phyloP scores from a whole-genome alignment of 2,329 filamentous ascomycete genomes.

The Fusarium lyarnte region DNA sequence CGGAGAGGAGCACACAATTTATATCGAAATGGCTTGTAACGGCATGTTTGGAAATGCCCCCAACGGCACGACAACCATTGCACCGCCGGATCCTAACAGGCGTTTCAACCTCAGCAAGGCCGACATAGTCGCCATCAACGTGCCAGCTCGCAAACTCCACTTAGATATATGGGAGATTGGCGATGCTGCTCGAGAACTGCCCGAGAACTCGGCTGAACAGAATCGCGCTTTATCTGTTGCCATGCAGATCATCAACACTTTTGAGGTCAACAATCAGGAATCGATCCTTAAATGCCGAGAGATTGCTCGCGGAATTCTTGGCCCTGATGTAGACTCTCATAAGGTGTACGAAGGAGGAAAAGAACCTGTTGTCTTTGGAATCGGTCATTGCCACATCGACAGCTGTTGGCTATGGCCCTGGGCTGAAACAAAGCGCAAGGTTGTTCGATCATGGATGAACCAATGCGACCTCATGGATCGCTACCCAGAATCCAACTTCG shows the following conservation, averaged over 20 bases:
- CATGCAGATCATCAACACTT: conserved; percentile 90
- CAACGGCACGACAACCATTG: conserved; percentile 80
- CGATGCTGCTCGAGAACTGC: conserved; percentile 92
- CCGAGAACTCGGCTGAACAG: conserved; percentile 85
- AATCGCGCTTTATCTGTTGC: conserved; percentile 85
- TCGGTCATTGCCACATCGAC: conserved; percentile 98
- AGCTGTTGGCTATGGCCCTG: conserved; percentile 99
- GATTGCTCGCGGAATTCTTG: conserved; percentile 85
- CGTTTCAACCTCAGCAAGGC: conserved; percentile 81
- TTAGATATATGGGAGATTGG: conserved; percentile 97
- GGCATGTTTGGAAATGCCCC: conserved; percentile 96
- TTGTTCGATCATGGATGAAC: conserved; percentile 94
- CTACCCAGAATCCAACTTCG: conserved; percentile 93
- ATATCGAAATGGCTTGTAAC: conserved; percentile 99
- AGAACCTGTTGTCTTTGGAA: conserved; percentile 82
- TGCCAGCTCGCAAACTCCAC: conserved; percentile 82
- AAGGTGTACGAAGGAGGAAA: conserved; percentile 84
- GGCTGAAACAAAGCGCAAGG: conserved; percentile 96
- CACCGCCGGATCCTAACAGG: conserved; percentile 86
- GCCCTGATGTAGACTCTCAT: conserved; percentile 80
- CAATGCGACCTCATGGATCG: conserved; percentile 95
- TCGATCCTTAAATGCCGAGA: conserved; percentile 82
- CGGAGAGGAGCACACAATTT: conserved; percentile 87
- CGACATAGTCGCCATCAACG: conserved; percentile 88
- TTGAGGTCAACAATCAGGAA: conserved; percentile 81